A percentile compares a stretch with the other conserved stretches of the same genome.
Conservation (phyloP, 164 flowering plant genomes). For the Tinospora cordifolia region DNA sequence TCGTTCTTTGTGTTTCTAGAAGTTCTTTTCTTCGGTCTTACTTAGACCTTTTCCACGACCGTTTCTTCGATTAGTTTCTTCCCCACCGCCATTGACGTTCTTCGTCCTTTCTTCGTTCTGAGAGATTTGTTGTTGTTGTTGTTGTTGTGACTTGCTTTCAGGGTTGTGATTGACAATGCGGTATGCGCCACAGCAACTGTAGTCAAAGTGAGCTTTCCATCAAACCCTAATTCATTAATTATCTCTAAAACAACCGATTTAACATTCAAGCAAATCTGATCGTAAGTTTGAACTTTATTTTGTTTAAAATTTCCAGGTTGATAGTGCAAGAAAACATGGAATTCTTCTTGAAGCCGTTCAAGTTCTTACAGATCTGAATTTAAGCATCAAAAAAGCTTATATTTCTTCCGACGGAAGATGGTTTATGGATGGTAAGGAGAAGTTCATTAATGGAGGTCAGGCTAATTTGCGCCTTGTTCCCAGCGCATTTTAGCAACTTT, state of each 20-base stretch:
- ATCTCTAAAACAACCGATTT: background rate
- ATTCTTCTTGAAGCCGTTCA: constrained; percentile 74
- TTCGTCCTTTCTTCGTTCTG: background rate
- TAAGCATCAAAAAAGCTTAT: constrained; percentile 68
- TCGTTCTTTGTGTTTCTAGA: constrained; percentile 4
- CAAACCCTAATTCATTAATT: constrained; percentile 5
- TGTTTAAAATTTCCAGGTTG: constrained; percentile 19
- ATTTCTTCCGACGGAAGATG: constrained; percentile 92
- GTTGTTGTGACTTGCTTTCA: constrained; percentile 27
- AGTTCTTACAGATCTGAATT: constrained; percentile 74
- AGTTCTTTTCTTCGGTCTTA: background rate
- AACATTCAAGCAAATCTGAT: background rate
- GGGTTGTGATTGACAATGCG: constrained; percentile 89
- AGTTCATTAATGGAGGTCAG: background rate
- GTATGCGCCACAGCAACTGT: constrained; percentile 64
- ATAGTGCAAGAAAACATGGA: constrained; percentile 40
- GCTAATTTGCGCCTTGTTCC: background rate
- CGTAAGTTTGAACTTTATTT: background rate
- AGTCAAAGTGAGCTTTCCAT: constrained; percentile 57
- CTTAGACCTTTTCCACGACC: constrained; percentile 13
- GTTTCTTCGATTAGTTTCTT: background rate
- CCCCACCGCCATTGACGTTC: background rate
- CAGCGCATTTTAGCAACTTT: constrained; percentile 2
- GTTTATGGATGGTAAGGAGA: constrained; percentile 87
- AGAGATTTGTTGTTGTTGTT: background rate